Base-by-base conservation (phyloP, 306 rosid species). In the Cicer arietinum region DNA sequence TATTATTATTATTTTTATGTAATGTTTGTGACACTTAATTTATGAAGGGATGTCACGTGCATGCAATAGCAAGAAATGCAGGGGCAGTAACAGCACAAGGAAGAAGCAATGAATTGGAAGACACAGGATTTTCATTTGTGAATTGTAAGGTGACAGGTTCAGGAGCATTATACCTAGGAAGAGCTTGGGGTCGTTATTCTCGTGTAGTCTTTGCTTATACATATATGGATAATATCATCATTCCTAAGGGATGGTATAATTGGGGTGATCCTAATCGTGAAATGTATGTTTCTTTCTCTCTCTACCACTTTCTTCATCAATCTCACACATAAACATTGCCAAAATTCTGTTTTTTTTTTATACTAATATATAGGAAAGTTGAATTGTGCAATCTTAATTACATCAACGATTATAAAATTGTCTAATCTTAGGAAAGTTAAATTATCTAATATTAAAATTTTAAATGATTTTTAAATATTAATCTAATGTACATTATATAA, bases 101-200 rank as follows among this genome's bases (percentile, higher is more conserved):
- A 10, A 92, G 99, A 75, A 82, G 87, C 41, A 90, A 92, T 45
- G 22, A 92, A 50, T 62, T 86, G 84, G 91, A 95, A 35, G 98
- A 95, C 86, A 90, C 99, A 17, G 99, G 99, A 5, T 95, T 95
- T 82, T 95, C 99, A 7, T 95, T 95, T 45, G 96, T 92, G 56
- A 82, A 95, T 88, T 95, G 99, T 83, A 92, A 85, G 85, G 98
- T 95, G 84, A 95, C 99, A 84, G 99, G 97, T 0, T 92, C 98
- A 6, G 99, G 99, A 47, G 99, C 98, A 40, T 85, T 95, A 9
- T 95, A 90, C 85, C 90, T 95, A 20, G 99, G 99, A 39, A 86
- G 99, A 84, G 99, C 99, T 35, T 95, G 99, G 99, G 96, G 98
- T 60, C 98, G 97, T 43, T 95, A 92, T 79, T 95, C 99, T 7